Evolutionary conservation across 176 grass and related monocot genomes (phyloP).

Genomic region (Echinochloa phyllopogon): DNA sequence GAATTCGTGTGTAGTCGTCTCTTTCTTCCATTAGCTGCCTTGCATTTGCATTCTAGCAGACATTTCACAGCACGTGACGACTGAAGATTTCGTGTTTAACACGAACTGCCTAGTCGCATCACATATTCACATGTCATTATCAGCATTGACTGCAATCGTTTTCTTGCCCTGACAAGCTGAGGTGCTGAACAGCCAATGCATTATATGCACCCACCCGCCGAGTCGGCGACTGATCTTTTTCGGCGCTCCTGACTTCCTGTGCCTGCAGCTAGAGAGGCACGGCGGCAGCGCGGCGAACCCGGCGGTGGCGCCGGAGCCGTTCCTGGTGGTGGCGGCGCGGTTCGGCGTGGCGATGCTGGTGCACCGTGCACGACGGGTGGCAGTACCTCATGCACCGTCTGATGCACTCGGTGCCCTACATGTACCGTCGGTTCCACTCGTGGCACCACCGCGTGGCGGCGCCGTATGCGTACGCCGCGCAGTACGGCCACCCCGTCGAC

Average conservation of each 20-base stretch:
- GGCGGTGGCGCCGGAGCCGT: neutral
- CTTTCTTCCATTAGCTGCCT: no score
- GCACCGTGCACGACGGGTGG: slow-evolving; percentile 63
- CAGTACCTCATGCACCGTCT: slow-evolving; percentile 66
- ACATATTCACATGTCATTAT: neutral
- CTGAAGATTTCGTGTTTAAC: no score
- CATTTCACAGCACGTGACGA: no score
- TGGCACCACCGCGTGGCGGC: slow-evolving; percentile 70
- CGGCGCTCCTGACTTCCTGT: neutral
- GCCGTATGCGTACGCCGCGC: slow-evolving; percentile 70
- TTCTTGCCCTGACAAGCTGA: no score
- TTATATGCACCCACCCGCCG: neutral
- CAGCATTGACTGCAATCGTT: neutral
- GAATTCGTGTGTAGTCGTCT: no score
- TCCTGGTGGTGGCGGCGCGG: slow-evolving; percentile 32
- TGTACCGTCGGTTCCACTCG: slow-evolving; percentile 69
- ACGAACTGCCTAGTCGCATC: no score
- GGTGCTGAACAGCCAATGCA: no score
- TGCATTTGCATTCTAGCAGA: no score
- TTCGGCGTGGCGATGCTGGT: slow-evolving; percentile 62
- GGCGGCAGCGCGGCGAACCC: no score
- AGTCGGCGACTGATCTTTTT: neutral
- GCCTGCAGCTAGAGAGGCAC: slow-evolving; percentile 29
- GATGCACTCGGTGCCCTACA: slow-evolving; percentile 58
- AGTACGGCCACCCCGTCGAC: slow-evolving; percentile 74